Percentiles rank a stretch among this genome's conserved stretches.
These are phyloP conservation scores for Citeromyces matritensis DNA, from an alignment of 805 yeast species.

Conservation along the genomic window DNA sequence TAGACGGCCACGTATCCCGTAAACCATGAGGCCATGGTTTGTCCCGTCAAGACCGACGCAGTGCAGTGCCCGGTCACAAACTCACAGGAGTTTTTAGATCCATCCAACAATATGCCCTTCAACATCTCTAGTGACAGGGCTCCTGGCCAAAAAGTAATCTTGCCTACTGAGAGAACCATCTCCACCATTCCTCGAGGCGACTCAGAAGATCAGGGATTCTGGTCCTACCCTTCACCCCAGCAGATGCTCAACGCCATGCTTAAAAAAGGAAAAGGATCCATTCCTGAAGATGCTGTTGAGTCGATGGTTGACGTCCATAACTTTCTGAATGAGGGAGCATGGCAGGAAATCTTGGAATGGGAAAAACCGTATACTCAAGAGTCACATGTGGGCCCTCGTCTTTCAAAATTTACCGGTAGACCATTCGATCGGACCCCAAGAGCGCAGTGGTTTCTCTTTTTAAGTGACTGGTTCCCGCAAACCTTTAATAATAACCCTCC, in stretches of 20 bases:
- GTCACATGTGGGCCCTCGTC: conserved; percentile 52
- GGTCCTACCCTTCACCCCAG: conserved; percentile 99
- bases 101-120: conserved; percentile 81
- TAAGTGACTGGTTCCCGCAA: conserved; percentile 61
- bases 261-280: conserved; percentile 80
- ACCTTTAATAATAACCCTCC: conserved; percentile 71
- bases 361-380: conserved; percentile 53
- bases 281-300: conserved; percentile 92
- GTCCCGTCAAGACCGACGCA: conserved; percentile 10
- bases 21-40: conserved; percentile 9
- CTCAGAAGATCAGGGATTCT: conserved; percentile 46
- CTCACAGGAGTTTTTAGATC: conserved; percentile 33
- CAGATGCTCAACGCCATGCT: conserved; percentile 98
- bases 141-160: conserved; percentile 65
- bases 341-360: conserved; percentile 92
- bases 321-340: conserved; percentile 92
- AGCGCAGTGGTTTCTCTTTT: conserved; percentile 50
- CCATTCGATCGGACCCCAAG: conserved; percentile 82
- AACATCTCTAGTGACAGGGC: conserved; percentile 47
- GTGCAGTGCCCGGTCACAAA: conserved; percentile 5
- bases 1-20: conserved; percentile 16
- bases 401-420: conserved; percentile 79
- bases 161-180: conserved; percentile 73
- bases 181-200: conserved; percentile 84
- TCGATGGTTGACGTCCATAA: conserved; percentile 96